Base-by-base conservation (phyloP, 202 grass and related monocot genomes). In the Carex sylvatica region DNA sequence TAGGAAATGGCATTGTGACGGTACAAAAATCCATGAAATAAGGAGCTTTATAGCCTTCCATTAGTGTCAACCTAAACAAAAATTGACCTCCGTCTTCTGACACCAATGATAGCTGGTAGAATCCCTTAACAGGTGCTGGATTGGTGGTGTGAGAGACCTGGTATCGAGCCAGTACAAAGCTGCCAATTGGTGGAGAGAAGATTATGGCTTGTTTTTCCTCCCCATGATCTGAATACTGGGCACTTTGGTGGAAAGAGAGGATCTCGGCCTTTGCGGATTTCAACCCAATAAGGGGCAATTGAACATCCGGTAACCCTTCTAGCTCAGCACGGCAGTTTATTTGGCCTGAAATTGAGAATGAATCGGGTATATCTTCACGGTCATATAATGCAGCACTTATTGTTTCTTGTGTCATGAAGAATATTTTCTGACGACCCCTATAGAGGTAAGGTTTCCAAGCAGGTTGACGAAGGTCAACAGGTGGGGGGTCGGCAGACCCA, bases 271-370 rank as follows among this genome's bases (percentile, higher is more conserved):
- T 83, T 73, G 88, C 85, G 80, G 90, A 78, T 88, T 95, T 95
- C 85, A 93, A 83, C 66, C 90, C 92, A 77, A 55, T 81, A 64
- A 98, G 71, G 66, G 92, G 87, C 65, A 98, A 85, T 72, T 92
- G 94, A 82, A 98, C 87, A 91, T 98, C 95, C 44, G 95, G 95
- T 40, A 98, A 59, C 64, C 95, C 95, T 98, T 98, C 95, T 66
- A 98, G 82, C 44, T 98, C 95, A 74, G 92, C 95, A 75, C 92
- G 94, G 76, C 95, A 95, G 63, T 93, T 98, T 61, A 98, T 74
- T 87, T 95, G 92, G 80, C 95, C 95, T 53, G 92, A 95, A 86
- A 98, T 72, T 60, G 92, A 94, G 85, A 98, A 74, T 13, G 87
- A 87, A 93, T 98, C 95, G 74, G 91, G 84, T 74, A 98, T 91